Evolutionary conservation across 352 stramenopile genomes (phyloP).

Genomic region (Pythium pyrilobum): DNA sequence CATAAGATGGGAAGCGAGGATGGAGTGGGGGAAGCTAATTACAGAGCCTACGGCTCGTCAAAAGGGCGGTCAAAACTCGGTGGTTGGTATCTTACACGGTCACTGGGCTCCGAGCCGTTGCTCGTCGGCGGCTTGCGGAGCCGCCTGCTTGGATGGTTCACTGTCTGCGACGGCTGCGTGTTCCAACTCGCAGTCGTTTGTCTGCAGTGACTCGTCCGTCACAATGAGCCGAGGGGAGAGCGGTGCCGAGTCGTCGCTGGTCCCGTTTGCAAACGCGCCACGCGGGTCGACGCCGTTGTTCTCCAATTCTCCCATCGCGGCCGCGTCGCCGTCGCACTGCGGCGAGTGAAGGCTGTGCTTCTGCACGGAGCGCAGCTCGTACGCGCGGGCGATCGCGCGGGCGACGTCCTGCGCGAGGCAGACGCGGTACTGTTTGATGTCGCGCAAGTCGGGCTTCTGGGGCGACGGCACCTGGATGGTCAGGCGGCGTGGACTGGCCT

Average conservation of each 20-base stretch:
- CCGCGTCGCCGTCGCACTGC: not conserved
- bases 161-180: not conserved
- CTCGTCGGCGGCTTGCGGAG: no score
- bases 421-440: constrained; percentile 19
- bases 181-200: constrained; percentile 21
- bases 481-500: not conserved
- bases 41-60: no score
- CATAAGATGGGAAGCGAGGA: not conserved
- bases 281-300: constrained; percentile 21
- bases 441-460: constrained; percentile 6
- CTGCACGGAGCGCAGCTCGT: constrained; percentile 18
- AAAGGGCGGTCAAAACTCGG: no score
- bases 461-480: constrained; percentile 14
- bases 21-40: no score
- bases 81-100: no score
- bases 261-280: not conserved
- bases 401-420: constrained; percentile 37
- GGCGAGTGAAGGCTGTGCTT: constrained; percentile 10
- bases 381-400: constrained; percentile 27
- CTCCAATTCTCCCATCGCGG: constrained; percentile 23
- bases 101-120: no score
- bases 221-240: no score
- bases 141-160: no score
- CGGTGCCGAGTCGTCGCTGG: no score
- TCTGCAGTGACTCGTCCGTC: constrained; percentile 12